Base-by-base conservation (phyloP, 2,329 filamentous ascomycete genomes). In the Hypomyces rosellus region DNA sequence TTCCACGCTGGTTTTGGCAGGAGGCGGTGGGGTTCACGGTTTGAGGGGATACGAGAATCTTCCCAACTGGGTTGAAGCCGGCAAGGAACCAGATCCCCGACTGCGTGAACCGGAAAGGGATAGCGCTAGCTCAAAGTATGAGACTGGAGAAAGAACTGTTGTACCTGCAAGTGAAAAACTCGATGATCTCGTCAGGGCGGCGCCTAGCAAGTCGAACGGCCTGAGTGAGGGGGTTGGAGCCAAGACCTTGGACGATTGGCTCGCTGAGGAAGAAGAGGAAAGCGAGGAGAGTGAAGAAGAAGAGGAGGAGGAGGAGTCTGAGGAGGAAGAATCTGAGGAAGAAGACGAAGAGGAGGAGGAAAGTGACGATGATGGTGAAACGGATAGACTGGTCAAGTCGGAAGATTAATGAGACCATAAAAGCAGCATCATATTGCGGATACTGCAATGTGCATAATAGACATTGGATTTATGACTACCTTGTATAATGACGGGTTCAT, bases 191-290 rank as follows among this genome's bases (percentile, higher is more conserved):
- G 71, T 67, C 51, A 64, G 64, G 15, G 53, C 61, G 8, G 57
- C 58, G 16, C 68, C 67, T 8, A 68, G 64, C 37, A 78, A 71
- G 59, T 67, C 70, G 13, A 84, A 84, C 61, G 80, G 72, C 1
- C 56, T 69, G 13, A 68, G 70, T 5, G 83, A 83, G 45, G 74
- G 69, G 11, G 65, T 75, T 1, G 76, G 77, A 46, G 81, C 82
- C 38, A 96, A 95, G 77, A 89, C 85, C 16, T 71, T 99, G 55
- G 90, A 97, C 71, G 89, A 96, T 65, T 97, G 93, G 91, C 74
- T 97, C 50, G 89, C 85, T 4, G 87, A 89, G 61, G 82, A 81
- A 40, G 80, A 82, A 14, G 75, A 74, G 25, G 77, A 75, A n/a
- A 80, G 76, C 2, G 78, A 78, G 11, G 74, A 75, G 9, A 76